These are phyloP conservation scores for Beauveria rudraprayagi DNA, from an alignment of 2,329 filamentous ascomycete genomes.

Conservation along the genomic window DNA sequence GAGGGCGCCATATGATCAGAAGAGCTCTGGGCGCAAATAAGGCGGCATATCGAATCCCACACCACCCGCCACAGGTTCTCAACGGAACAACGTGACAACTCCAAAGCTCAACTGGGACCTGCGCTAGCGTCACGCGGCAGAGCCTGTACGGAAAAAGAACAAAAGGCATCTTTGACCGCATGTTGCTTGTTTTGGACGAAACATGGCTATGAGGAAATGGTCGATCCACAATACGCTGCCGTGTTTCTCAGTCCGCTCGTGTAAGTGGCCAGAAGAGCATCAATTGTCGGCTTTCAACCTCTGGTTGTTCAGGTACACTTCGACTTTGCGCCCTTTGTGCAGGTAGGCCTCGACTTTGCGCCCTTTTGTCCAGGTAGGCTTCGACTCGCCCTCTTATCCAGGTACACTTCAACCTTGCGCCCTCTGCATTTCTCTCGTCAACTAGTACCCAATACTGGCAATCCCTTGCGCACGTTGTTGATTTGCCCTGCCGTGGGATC, in stretches of 20 bases:
- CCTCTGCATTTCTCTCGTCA: not conserved
- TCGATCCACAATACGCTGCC: not conserved
- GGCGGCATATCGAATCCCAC: conserved; percentile 5
- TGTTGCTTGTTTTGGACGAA: not conserved
- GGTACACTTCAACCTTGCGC: not conserved
- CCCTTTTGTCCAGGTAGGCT: no score
- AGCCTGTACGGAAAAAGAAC: not conserved
- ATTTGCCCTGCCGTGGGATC: not conserved
- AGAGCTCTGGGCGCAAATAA: conserved; percentile 2
- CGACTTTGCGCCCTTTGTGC: not conserved
- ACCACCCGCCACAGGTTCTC: no score
- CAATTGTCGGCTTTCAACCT: not conserved
- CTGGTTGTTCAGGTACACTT: not conserved
- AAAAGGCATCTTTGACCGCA: not conserved
- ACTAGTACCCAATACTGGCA: no score
- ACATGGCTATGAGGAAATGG: not conserved
- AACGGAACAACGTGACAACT: no score
- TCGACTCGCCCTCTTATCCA: no score
- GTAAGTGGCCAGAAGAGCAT: not conserved
- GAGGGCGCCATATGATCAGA: not conserved
- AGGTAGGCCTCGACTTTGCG: no score
- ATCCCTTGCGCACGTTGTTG: not conserved
- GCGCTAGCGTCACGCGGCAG: conserved; percentile 3
- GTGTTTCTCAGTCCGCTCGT: not conserved
- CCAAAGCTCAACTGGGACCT: conserved; percentile 7